Percentiles rank a stretch among this genome's conserved stretches.
These are phyloP conservation scores for Diplocarpon mali DNA, from an alignment of 2,329 filamentous ascomycete genomes.

Conservation along the genomic window DNA sequence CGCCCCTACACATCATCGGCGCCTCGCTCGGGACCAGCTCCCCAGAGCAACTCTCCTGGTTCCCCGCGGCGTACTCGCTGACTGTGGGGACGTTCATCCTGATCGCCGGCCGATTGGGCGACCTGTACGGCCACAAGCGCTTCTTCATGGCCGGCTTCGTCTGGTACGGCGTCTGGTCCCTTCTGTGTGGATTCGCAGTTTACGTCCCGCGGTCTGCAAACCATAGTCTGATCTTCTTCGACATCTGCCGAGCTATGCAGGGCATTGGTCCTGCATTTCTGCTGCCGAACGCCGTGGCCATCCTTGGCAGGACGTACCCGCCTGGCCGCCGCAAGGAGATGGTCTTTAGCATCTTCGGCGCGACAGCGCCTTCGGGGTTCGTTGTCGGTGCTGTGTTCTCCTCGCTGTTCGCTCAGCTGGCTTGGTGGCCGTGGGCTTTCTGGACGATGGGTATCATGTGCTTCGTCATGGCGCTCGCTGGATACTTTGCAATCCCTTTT, in stretches of 20 bases:
- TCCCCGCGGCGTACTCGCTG: slow-evolving; percentile 46
- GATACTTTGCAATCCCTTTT: slow-evolving; percentile 28
- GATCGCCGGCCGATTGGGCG: slow-evolving; percentile 39
- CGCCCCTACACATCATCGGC: slow-evolving; percentile 38
- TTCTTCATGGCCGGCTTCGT: slow-evolving; percentile 37
- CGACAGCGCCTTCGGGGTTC: slow-evolving; percentile 35
- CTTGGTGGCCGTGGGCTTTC: slow-evolving; percentile 42
- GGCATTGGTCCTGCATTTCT: slow-evolving; percentile 41
- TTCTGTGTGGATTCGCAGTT: slow-evolving; percentile 24
- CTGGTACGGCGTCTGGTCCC: slow-evolving; percentile 22
- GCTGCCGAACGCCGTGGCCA: slow-evolving; percentile 41
- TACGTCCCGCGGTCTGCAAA: slow-evolving; percentile 3
- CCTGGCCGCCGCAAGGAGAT: slow-evolving; percentile 35
- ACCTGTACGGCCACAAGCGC: slow-evolving; percentile 40
- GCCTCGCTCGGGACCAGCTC: slow-evolving; percentile 34
- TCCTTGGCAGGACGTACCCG: slow-evolving; percentile 36
- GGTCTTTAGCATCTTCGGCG: slow-evolving; percentile 36
- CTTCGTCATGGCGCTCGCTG: slow-evolving; percentile 28
- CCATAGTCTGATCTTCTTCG: slow-evolving; percentile 28
- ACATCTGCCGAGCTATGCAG: slow-evolving; percentile 42
- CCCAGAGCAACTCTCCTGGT: slow-evolving; percentile 39
- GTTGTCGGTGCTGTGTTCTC: slow-evolving; percentile 33
- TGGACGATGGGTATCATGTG: slow-evolving; percentile 34
- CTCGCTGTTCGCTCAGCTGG: slow-evolving; percentile 29
- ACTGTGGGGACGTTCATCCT: slow-evolving; percentile 44